These are phyloP conservation scores for Keithomyces neogunnii DNA, from an alignment of 2,329 filamentous ascomycete species.

Conservation along the genomic window DNA sequence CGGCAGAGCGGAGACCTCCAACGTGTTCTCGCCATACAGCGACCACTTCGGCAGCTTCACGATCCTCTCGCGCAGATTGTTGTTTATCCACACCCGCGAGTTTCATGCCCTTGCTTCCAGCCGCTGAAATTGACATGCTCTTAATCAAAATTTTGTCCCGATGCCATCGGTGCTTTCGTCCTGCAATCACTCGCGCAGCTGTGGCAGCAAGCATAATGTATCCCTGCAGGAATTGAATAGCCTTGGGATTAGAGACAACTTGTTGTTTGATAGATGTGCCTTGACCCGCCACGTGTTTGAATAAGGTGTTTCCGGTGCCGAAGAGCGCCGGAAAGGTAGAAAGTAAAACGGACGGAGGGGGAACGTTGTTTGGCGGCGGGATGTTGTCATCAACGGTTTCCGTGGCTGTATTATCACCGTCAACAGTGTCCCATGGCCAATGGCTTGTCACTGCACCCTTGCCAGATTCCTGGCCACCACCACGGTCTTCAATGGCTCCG, in stretches of 20 bases:
- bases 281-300: slow-evolving; percentile 55
- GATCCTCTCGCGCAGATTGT: slow-evolving; percentile 74
- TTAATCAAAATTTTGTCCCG: slow-evolving; percentile 77
- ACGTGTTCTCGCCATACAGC: slow-evolving; percentile 67
- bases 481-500: slow-evolving; percentile 7
- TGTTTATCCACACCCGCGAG: slow-evolving; percentile 76
- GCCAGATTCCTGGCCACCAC: slow-evolving; percentile 10
- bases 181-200: slow-evolving; percentile 73
- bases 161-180: slow-evolving; percentile 83
- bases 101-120: slow-evolving; percentile 81
- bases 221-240: slow-evolving; percentile 53
- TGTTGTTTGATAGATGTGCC: slow-evolving; percentile 49
- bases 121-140: slow-evolving; percentile 77
- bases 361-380: slow-evolving; percentile 73
- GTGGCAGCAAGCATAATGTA: slow-evolving; percentile 59
- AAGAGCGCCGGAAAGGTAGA: slow-evolving; percentile 68
- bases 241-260: slow-evolving; percentile 54
- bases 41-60: slow-evolving; percentile 73
- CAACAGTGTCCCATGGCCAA: slow-evolving; percentile 44
- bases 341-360: slow-evolving; percentile 77
- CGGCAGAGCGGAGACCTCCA: slow-evolving; percentile 63
- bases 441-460: slow-evolving; percentile 16
- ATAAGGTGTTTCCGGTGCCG: slow-evolving; percentile 55
- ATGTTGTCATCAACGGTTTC: slow-evolving; percentile 20
- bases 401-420: slow-evolving; percentile 18